Conservation (phyloP, 495 filamentous ascomycete species). For the Letharia columbiana region DNA sequence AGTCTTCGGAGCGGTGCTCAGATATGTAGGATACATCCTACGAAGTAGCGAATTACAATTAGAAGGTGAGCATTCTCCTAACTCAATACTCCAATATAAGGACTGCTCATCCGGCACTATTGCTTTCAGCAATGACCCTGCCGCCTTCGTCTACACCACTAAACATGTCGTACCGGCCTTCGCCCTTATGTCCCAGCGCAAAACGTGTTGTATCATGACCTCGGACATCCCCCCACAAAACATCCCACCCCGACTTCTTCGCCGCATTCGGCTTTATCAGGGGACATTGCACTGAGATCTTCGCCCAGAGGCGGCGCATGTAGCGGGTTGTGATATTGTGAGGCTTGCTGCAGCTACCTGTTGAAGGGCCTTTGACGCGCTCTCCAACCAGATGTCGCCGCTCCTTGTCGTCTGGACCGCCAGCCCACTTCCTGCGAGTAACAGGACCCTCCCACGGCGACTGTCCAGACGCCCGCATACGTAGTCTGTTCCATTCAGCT, state of each 20-base stretch:
- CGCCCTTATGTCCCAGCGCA: slow-evolving; percentile 26
- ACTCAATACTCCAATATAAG: not conserved
- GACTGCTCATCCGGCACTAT: not conserved
- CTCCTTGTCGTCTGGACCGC: not conserved
- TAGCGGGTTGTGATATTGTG: slow-evolving; percentile 22
- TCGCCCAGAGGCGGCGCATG: slow-evolving; percentile 27
- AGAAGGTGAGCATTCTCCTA: not conserved
- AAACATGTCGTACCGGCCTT: slow-evolving; percentile 30
- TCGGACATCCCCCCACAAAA: slow-evolving; percentile 11
- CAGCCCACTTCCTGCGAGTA: slow-evolving; percentile 28
- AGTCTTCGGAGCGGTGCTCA: no score
- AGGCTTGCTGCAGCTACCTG: slow-evolving; percentile 11
- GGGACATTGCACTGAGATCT: slow-evolving; percentile 25
- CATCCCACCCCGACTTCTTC: slow-evolving; percentile 6
- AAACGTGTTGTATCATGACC: not conserved
- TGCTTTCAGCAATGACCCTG: not conserved
- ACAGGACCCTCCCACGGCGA: slow-evolving; percentile 35
- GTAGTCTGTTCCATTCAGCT: slow-evolving; percentile 55
- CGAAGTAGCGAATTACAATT: no score
- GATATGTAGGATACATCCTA: no score
- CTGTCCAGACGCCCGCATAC: slow-evolving; percentile 47
- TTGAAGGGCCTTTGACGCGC: not conserved
- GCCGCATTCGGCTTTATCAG: slow-evolving; percentile 15
- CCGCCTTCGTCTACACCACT: slow-evolving; percentile 22
- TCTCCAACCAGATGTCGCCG: not conserved